Base-by-base conservation (phyloP, 257 asterid genomes). In the Plantago major region DNA sequence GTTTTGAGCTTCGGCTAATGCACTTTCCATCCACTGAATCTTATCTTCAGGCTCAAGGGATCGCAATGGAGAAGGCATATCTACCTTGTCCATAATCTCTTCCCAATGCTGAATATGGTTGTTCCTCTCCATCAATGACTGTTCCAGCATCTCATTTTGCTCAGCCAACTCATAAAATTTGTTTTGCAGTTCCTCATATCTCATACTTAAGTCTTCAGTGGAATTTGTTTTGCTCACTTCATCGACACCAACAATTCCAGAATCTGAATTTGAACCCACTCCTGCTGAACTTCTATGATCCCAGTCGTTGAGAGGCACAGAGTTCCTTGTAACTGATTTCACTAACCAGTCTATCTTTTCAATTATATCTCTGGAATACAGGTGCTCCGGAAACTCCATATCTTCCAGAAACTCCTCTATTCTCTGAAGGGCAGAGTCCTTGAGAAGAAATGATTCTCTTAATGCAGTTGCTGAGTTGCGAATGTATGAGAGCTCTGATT, bases 81-180 rank as follows among this genome's bases (percentile, higher is more conserved):
- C 85, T 54, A 89, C 54, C 71, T 78, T 79, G 73, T 83, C 87
- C 62, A 89, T 64, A 71, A 82, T 67, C 74, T 81, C 95, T 81
- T 93, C 97, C 96, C 95, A 93, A 18, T 71, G 89, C 83, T 76
- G 91, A 71, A 93, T 90, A 76, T 87, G 87, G 73, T 78, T 84
- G 85, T 87, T 93, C 76, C 97, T 82, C 74, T 89, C 92, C 91
- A 85, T 70, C 72, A 93, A 73, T 50, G 99, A 87, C 72, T 89
- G 99, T 75, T 93, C 99, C 79, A 93, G 99, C 95, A 93, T 93
- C 80, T 89, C 99, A 68, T 87, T 93, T 59, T 89, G 99, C 76
- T 89, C 99, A 3, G 99, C 99, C 80, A 93, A 78, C 68, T 81
- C 94, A 75, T 87, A 89, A 68, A 85, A 89, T 75, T 83, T 93